These are phyloP conservation scores for Bipolaris cookei DNA, from an alignment of 2,329 filamentous ascomycete species.

Conservation along the genomic window DNA sequence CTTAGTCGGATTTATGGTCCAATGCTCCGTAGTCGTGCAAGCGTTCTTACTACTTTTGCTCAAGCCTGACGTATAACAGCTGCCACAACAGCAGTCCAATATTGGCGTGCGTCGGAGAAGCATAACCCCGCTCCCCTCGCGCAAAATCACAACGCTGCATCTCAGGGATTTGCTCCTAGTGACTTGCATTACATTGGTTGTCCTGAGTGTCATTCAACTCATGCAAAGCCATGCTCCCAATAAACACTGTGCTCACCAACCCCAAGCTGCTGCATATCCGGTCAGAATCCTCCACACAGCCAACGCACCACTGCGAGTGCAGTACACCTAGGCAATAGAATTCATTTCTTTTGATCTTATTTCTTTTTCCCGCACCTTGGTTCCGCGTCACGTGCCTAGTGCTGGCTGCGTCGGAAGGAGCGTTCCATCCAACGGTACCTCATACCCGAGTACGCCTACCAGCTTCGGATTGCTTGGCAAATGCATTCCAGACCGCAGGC, in stretches of 20 bases:
- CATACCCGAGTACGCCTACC: too few relatives aligned
- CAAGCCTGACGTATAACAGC: constrained; percentile 27
- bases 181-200: neutral
- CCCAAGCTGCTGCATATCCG: neutral
- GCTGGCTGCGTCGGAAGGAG: too few relatives aligned
- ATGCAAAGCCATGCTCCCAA: neutral
- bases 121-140: neutral
- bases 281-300: neutral
- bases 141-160: neutral
- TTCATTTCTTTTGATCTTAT: too few relatives aligned
- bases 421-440: too few relatives aligned
- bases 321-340: neutral
- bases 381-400: too few relatives aligned
- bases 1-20: constrained; percentile 17
- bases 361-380: too few relatives aligned
- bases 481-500: too few relatives aligned
- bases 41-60: constrained; percentile 11
- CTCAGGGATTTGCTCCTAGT: neutral
- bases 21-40: constrained; percentile 10
- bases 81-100: constrained; percentile 29
- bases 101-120: constrained; percentile 9
- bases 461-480: too few relatives aligned
- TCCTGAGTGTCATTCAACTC: neutral
- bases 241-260: neutral
- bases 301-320: neutral